Evolutionary conservation across 768 basidiomycete species (phyloP), one percentile per base, ranked within the genome.

Genomic region (Psilocybe tampanensis): DNA sequence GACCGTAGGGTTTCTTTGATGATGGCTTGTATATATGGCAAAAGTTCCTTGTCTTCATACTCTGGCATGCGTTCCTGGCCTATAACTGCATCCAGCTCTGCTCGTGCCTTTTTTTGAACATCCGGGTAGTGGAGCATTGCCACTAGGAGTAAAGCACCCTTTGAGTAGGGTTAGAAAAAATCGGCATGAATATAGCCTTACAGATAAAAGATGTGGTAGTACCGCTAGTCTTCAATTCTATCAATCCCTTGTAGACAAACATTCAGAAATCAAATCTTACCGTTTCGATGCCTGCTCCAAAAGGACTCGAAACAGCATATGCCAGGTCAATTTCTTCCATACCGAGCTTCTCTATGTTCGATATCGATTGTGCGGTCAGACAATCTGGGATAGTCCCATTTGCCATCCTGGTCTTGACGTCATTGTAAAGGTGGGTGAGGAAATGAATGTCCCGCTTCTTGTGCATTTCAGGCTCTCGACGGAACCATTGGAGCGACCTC

Each of bases 251-350:
- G 33, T 23, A 22, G 17, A 53, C n/a, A 9, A 39, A 18, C 4
- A 9, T 23, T 15, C n/a, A 22, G 5, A 19, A 18, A 44, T 12
- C n/a, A 8, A 39, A 39, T 13, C 69, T 48, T 32, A 77, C 76
- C 41, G 77, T 78, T 49, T 80, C 79, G 17, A 76, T 78, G 0
- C 79, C 80, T 22, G 80, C 80, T 2, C 76, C 77, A 57, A 81
- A 81, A 0, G 80, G 77, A 49, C 75, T 72, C 7, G 73, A 76
- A 19, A 78, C 69, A 2, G 76, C 68, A 62, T 80, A 80, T 12
- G 77, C 79, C 8, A 82, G 61, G 42, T 80, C 77, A 12, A 80
- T 52, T 32, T 78, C 77, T 3, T 62, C 62, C 72, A 80, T 70
- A 1, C 74, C 77, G 29, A 69, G 72, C 58, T 77, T 68, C 42